Conservation (phyloP, 345 rosid genomes). For the Euphorbia tirucalli region DNA sequence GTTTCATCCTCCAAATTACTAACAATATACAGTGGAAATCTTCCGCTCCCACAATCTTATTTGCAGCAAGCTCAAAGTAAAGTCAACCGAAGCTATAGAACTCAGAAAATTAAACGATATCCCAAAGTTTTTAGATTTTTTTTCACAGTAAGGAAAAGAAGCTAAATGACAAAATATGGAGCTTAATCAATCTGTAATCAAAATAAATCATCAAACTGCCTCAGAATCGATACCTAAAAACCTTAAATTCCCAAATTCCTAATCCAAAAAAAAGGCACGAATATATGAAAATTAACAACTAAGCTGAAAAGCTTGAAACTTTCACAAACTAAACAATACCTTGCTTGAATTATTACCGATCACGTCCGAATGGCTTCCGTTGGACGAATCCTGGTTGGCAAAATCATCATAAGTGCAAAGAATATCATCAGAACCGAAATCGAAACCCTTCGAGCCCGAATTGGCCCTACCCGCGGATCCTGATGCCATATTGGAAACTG, state of each 20-base stretch:
- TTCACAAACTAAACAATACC: constrained; percentile 22
- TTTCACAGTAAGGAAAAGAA: not conserved
- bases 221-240: not conserved
- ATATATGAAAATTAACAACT: not conserved
- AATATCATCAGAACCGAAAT: constrained; percentile 93
- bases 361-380: constrained; percentile 61
- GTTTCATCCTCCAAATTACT: not conserved
- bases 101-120: not conserved
- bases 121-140: not conserved
- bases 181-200: not conserved
- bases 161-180: not conserved
- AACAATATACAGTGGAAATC: not conserved
- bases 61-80: not conserved
- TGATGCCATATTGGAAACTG: constrained; percentile 67
- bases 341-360: constrained; percentile 39
- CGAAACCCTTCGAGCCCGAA: constrained; percentile 76
- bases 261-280: not conserved
- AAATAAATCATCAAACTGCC: not conserved
- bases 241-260: not conserved
- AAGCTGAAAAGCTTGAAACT: not conserved
- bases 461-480: constrained; percentile 71
- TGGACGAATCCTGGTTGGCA: constrained; percentile 67
- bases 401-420: constrained; percentile 95
- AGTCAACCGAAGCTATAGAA: constrained; percentile 2
- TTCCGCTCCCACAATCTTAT: not conserved